Base-by-base conservation (phyloP, 768 basidiomycete species). In the Piloderma croceum region DNA sequence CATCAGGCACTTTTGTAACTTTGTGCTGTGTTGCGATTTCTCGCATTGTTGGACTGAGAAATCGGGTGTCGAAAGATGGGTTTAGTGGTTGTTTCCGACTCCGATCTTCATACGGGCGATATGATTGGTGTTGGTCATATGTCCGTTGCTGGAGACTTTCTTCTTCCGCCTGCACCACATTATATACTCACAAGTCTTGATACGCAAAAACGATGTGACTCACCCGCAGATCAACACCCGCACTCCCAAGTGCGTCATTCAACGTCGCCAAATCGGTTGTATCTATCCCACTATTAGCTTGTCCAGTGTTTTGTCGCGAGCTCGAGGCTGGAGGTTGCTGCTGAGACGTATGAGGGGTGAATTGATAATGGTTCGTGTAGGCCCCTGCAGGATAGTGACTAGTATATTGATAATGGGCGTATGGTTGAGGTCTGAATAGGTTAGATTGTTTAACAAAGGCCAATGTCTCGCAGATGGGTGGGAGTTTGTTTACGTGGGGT, bases 191-290 rank as follows among this genome's bases (percentile, higher is more conserved):
- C n/a, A n/a, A n/a, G n/a, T n/a, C n/a, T n/a, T n/a, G 25, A 18
- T 21, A 11, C 23, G n/a, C 25, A 31, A 10, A 29, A 33, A 27
- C 21, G 23, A 40, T 21, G 12, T 23, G 13, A 60, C 71, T 46
- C 48, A 85, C 87, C 56, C 83, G 64, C n/a, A 91, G 64, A 63
- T 91, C 89, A 6, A 91, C 87, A 9, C 89, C 88, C 6, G 87
- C 88, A 53, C 86, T 88, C 4, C 87, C 89, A 2, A 91, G 63
- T 4, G 87, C 89, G 49, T 91, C 88, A 41, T 88, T 90, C 31
- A 91, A 53, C 6, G 83, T 85, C 9, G 86, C 77, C 24, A 90
- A 75, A 51, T 90, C 87, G 3, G 79, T 62, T 3, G 77, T 79
- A 49, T 84, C 83, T 42, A 79, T 66, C 1, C 62, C 63, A 32